A percentile compares a stretch with the other conserved stretches of the same genome.
phyloP scores from a whole-genome alignment of 2,329 filamentous ascomycete genomes.

The Calonectria naviculata region DNA sequence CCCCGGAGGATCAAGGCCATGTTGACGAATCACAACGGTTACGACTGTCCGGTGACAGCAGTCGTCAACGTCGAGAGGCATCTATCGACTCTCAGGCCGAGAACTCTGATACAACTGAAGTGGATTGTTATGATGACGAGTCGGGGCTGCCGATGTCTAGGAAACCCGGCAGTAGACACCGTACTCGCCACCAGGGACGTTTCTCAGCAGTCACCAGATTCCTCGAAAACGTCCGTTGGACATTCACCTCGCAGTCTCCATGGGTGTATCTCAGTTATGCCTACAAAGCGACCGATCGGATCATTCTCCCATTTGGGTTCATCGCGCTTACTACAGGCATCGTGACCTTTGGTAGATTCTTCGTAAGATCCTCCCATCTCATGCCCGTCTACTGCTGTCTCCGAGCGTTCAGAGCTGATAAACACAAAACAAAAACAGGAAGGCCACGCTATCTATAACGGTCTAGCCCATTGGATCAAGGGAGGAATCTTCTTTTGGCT shows the following conservation, averaged over 20 bases:
- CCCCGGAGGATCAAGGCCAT: background rate
- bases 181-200: background rate
- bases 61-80: background rate
- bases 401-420: background rate
- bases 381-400: background rate
- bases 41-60: background rate
- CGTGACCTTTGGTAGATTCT: constrained; percentile 83
- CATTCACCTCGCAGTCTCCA: background rate
- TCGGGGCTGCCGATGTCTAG: background rate
- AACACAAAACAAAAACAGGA: constrained; percentile 60
- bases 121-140: background rate
- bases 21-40: background rate
- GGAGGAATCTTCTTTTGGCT: constrained; percentile 96
- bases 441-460: constrained; percentile 78
- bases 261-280: background rate
- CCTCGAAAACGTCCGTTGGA: background rate
- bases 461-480: constrained; percentile 92
- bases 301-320: constrained; percentile 69
- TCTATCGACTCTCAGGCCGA: background rate
- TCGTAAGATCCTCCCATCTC: constrained; percentile 67
- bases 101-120: background rate
- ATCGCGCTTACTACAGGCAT: constrained; percentile 77
- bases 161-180: background rate
- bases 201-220: background rate
- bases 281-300: background rate